These are phyloP conservation scores for Talaromyces marneffei DNA, from an alignment of 2,329 filamentous ascomycete genomes.

Conservation along the genomic window DNA sequence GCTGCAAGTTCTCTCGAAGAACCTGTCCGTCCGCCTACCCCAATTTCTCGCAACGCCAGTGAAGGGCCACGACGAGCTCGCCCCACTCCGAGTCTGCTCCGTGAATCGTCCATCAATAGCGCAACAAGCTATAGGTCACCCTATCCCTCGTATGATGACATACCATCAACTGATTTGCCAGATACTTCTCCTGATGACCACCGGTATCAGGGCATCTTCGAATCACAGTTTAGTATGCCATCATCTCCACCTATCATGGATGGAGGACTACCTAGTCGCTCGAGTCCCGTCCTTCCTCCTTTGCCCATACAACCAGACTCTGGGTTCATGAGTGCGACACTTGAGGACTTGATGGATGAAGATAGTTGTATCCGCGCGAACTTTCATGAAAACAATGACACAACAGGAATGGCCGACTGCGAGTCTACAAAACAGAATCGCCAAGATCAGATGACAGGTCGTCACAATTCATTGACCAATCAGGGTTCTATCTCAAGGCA, in stretches of 20 bases:
- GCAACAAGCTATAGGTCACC: constrained; percentile 35
- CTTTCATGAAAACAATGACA: constrained; percentile 9
- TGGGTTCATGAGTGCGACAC: constrained; percentile 75
- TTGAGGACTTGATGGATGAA: constrained; percentile 65
- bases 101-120: constrained; percentile 54
- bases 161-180: constrained; percentile 39
- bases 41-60: constrained; percentile 31
- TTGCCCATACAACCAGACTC: constrained; percentile 59
- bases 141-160: constrained; percentile 34
- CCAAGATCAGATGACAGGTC: neutral
- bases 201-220: constrained; percentile 46
- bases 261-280: constrained; percentile 59
- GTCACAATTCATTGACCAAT: constrained; percentile 1
- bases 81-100: constrained; percentile 49
- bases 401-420: neutral
- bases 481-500: constrained; percentile 20
- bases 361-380: constrained; percentile 35
- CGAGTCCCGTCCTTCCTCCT: constrained; percentile 69
- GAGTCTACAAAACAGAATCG: neutral
- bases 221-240: constrained; percentile 75
- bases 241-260: constrained; percentile 83
- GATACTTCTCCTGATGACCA: constrained; percentile 46
- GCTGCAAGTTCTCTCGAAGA: constrained; percentile 35
- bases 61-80: constrained; percentile 28
- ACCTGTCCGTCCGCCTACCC: constrained; percentile 43